These are phyloP conservation scores for Pichia cabralensis DNA, from an alignment of 805 yeast genomes.

Conservation along the genomic window DNA sequence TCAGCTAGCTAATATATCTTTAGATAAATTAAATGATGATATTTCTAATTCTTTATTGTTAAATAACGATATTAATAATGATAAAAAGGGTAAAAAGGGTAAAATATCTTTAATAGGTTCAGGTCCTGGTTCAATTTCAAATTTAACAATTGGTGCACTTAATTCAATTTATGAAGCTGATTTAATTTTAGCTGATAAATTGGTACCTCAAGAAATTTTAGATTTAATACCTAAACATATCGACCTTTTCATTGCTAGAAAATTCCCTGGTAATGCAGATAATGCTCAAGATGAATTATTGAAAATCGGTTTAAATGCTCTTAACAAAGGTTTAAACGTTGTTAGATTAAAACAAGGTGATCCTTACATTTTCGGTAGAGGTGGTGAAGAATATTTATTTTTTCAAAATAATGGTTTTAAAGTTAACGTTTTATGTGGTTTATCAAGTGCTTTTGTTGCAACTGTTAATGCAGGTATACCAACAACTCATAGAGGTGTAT, in stretches of 20 bases:
- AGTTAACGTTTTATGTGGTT: constrained; percentile 77
- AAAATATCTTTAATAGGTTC: constrained; percentile 78
- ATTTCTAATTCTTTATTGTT: constrained; percentile 7
- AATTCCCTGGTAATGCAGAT: constrained; percentile 96
- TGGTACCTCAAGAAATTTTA: constrained; percentile 82
- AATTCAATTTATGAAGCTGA: constrained; percentile 77
- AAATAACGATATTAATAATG: background rate
- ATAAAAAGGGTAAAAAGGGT: constrained; percentile 30
- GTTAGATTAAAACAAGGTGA: constrained; percentile 94
- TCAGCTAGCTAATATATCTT: constrained; percentile 47
- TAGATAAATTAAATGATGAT: constrained; percentile 42
- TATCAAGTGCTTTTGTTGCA: constrained; percentile 83
- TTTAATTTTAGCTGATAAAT: constrained; percentile 76
- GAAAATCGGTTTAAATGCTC: constrained; percentile 56
- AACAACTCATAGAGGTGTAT: constrained; percentile 84
- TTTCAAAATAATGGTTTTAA: constrained; percentile 58
- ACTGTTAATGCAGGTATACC: constrained; percentile 78
- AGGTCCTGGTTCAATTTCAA: constrained; percentile 84
- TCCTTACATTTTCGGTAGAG: constrained; percentile 93
- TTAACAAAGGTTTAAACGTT: constrained; percentile 61
- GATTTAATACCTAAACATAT: constrained; percentile 72
- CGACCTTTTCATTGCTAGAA: constrained; percentile 75
- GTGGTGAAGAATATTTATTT: constrained; percentile 80
- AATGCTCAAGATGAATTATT: constrained; percentile 81
- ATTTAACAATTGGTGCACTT: constrained; percentile 78